Base-by-base conservation (phyloP, 495 filamentous ascomycete genomes). In the Delitschia confertaspora region DNA sequence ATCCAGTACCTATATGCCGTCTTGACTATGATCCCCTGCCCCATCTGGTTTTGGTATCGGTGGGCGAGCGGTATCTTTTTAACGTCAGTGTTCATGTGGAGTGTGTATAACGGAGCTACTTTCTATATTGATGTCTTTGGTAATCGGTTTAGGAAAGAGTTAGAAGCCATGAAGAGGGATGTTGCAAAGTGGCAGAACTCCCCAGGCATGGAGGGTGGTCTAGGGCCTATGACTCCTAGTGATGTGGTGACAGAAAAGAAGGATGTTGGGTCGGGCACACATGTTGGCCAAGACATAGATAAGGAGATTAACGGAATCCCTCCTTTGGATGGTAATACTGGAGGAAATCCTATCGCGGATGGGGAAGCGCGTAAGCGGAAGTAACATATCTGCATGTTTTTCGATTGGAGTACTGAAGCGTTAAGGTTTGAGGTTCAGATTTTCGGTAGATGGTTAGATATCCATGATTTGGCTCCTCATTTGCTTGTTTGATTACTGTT, bases 81-180 rank as follows among this genome's bases (percentile, higher is more conserved):
- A 40, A 63, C 79, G 4, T 68, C 73, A 6, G 75, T 98, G 14
- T 96, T 95, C 55, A 64, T 75, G 23, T 93, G 89, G 88, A 88
- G 82, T 54, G 76, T 95, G 36, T 86, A 94, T 63, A 98, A 98
- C 51, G 91, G 91, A 20, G 85, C 88, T 18, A 94, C 88, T 10
- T 98, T 83, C 60, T 98, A 98, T 61, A 95, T 96, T 60, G 91
- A 98, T 52, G 81, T 95, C 10, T 98, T 95, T 52, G 91, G 91
- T 42, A 95, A 82, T 58, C 78, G 88, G 4, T 96, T 96, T 69
- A 85, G 96, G 69, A 93, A 88, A 60, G 93, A 98, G 64, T 70
- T 98, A 16, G 93, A 96, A 61, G 74, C 81, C 23, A 73, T 98
- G 64, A 88, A 82, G 67, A 75, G 74, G 43, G 91, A 98, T 61